Base-by-base conservation (phyloP, 192 early-diverging fungal genomes). In the Mortierella alpina region DNA sequence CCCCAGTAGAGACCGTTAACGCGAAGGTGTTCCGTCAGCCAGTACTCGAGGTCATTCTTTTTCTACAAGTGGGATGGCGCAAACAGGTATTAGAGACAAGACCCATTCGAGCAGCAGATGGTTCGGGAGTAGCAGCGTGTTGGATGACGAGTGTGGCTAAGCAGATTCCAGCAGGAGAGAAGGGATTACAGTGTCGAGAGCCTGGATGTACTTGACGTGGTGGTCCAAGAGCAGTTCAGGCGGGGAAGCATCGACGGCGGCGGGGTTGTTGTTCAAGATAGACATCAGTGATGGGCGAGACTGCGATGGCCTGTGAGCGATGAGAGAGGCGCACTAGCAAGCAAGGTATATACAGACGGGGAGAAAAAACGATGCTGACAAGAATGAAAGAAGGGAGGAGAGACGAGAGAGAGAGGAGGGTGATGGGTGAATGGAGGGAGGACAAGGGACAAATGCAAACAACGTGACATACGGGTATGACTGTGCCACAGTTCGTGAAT, bases 1-100 rank as follows among this genome's bases (percentile, higher is more conserved):
- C 96, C 96, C 97, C 97, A 98, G 70, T 98, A 99, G 23, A 99
- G 86, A 31, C 95, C 97, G 70, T 92, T 96, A 17, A 99, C 74
- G 1, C 95, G 92, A 11, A 99, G 84, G 62, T 97, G 96, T 68
- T 97, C 96, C 7, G 93, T 91, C 58, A 95, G 82, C 96, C 95
- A 97, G 83, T 98, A 99, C 68, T 98, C 96, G 13, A 99, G 85
- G 44, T 90, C 90, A 66, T 96, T 93, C 52, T 94, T 92, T 75
- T 91, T 88, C 92, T 95, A 79, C 12, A 44, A 7, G 40, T 18
- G 52, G 5, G 7, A 45, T n/a, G 44, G 41, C 41, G 18, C 7
- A 44, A 6, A 40, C 6, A 62, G 44, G 42, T 23, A 63, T 63
- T 22, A 57, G 39, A 66, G 42, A 4, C 15, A 56, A 5, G 9